Percentiles rank a stretch among this genome's conserved stretches.
phyloP scores from a whole-genome alignment of 2,329 filamentous ascomycete species.

The Ascochyta koolunga region DNA sequence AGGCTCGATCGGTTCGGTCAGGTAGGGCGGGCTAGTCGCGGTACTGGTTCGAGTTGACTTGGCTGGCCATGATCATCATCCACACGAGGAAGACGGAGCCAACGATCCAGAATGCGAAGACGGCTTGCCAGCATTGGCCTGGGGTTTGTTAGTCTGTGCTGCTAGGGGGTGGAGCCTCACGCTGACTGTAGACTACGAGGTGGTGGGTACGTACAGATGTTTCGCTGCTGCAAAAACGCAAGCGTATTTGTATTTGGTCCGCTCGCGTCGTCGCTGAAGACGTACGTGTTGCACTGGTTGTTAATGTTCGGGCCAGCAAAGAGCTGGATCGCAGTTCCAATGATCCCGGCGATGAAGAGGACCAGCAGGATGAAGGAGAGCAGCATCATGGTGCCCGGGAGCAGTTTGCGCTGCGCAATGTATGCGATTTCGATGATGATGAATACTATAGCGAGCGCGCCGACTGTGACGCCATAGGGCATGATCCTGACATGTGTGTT shows the following conservation, averaged over 20 bases:
- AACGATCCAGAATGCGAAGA: slow-evolving; percentile 68
- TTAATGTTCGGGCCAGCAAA: slow-evolving; percentile 65
- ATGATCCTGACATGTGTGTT: slow-evolving; percentile 59
- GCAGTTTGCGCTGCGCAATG: slow-evolving; percentile 60
- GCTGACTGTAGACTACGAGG: neutral
- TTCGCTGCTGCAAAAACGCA: slow-evolving; percentile 67
- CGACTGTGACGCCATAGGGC: slow-evolving; percentile 66
- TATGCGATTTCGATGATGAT: slow-evolving; percentile 64
- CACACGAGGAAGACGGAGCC: slow-evolving; percentile 68
- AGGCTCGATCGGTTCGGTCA: neutral
- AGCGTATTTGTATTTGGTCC: slow-evolving; percentile 62
- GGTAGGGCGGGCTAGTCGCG: neutral
- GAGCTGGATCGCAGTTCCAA: slow-evolving; percentile 67
- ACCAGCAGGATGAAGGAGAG: slow-evolving; percentile 67
- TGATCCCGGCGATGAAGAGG: slow-evolving; percentile 65
- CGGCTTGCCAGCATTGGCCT: slow-evolving; percentile 68
- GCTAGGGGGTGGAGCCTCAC: neutral
- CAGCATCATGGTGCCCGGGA: slow-evolving; percentile 65
- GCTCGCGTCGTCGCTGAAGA: slow-evolving; percentile 53
- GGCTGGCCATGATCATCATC: slow-evolving; percentile 68
- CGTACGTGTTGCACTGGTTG: slow-evolving; percentile 64
- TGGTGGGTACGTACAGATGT: slow-evolving; percentile 62
- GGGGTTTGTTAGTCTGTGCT: neutral
- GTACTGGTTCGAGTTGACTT: slow-evolving; percentile 58
- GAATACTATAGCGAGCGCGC: slow-evolving; percentile 63